phyloP scores from a whole-genome alignment of 2,329 filamentous ascomycete genomes.

The Pseudocercospora crystallina region DNA sequence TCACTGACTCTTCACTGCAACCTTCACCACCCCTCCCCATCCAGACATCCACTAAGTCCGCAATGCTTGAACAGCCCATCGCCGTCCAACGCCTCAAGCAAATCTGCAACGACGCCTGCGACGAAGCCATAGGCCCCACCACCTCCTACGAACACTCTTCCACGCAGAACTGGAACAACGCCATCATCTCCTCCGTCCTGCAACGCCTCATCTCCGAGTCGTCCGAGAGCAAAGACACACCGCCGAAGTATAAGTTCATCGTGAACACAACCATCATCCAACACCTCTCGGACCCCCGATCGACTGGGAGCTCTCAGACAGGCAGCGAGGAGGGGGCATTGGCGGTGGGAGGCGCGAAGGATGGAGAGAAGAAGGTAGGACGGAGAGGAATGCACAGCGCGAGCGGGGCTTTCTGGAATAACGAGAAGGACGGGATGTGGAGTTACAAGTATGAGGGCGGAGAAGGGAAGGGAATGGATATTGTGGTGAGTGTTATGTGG shows the following conservation, averaged over 20 bases:
- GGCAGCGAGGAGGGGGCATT: slow-evolving; percentile 11
- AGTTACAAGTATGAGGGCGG: slow-evolving; percentile 75
- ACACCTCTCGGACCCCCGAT: slow-evolving; percentile 71
- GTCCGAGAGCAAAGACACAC: slow-evolving; percentile 40
- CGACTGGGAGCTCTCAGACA: slow-evolving; percentile 50
- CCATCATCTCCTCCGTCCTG: slow-evolving; percentile 83
- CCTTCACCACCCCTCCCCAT: background rate
- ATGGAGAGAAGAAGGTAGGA: slow-evolving; percentile 68
- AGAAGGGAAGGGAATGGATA: slow-evolving; percentile 53
- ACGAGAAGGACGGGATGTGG: slow-evolving; percentile 88
- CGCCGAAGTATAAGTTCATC: slow-evolving; percentile 81
- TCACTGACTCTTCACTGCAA: slow-evolving; percentile 6
- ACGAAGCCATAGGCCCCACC: slow-evolving; percentile 69
- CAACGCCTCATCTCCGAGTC: slow-evolving; percentile 71
- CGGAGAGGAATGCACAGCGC: slow-evolving; percentile 88
- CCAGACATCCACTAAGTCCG: background rate
- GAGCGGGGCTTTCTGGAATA: slow-evolving; percentile 84
- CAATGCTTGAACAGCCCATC: slow-evolving; percentile 63
- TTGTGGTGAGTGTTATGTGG: slow-evolving; percentile 65
- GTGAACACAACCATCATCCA: slow-evolving; percentile 99
- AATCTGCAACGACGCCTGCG: slow-evolving; percentile 84
- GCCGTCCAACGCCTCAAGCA: slow-evolving; percentile 75
- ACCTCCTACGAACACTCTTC: slow-evolving; percentile 84
- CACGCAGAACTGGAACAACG: slow-evolving; percentile 84
- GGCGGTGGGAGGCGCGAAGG: slow-evolving; percentile 43